Conservation (phyloP, 2,329 filamentous ascomycete species). For the Coniochaeta sp. region DNA sequence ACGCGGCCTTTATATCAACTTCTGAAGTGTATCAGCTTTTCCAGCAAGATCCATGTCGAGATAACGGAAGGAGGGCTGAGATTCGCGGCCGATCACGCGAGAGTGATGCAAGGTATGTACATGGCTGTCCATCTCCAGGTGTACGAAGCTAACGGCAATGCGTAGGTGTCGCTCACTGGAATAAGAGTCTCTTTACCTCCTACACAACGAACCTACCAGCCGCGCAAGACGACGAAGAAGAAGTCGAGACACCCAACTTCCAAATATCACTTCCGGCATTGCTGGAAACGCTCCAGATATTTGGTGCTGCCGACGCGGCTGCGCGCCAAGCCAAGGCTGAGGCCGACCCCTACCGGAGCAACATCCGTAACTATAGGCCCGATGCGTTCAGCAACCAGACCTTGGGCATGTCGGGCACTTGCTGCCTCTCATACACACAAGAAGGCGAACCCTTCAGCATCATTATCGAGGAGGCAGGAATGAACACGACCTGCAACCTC, state of each 20-base stretch:
- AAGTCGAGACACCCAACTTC: conserved; percentile 56
- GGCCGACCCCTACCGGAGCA: conserved; percentile 53
- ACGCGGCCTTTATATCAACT: conserved; percentile 66
- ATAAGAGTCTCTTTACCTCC: conserved; percentile 80
- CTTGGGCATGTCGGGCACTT: conserved; percentile 78
- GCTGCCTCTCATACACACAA: conserved; percentile 70
- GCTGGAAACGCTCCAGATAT: conserved; percentile 91
- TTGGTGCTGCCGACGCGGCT: conserved; percentile 70
- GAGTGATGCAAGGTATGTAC: conserved; percentile 77
- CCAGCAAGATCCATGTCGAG: conserved; percentile 55
- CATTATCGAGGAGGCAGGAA: conserved; percentile 75
- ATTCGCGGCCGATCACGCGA: conserved; percentile 80
- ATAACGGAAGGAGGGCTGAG: conserved; percentile 80
- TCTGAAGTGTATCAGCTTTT: conserved; percentile 51
- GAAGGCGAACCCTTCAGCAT: conserved; percentile 76
- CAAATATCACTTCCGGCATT: conserved; percentile 82
- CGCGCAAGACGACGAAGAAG: conserved; percentile 23
- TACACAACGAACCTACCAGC: conserved; percentile 60
- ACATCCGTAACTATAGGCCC: conserved; percentile 52
- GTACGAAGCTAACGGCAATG: not conserved
- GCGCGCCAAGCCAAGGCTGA: conserved; percentile 51
- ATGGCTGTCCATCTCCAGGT: not conserved
- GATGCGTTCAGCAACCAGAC: conserved; percentile 80
- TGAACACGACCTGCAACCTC: conserved; percentile 84
- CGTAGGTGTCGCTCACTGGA: conserved; percentile 70